phyloP scores from a whole-genome alignment of 805 yeast species.

The Pichia insulana region DNA sequence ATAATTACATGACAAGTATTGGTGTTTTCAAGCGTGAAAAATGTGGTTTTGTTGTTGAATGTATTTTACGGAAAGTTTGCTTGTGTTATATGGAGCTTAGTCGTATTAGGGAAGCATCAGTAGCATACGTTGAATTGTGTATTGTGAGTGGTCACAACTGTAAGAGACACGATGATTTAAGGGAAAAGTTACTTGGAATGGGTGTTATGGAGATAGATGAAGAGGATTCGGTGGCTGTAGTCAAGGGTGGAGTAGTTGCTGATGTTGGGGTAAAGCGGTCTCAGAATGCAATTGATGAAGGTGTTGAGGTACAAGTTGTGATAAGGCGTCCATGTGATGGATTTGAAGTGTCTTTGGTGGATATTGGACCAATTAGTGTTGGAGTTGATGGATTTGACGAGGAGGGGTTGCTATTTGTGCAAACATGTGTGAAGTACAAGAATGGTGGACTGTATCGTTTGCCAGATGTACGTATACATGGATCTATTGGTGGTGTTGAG shows the following conservation, averaged over 20 bases:
- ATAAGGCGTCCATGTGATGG: slow-evolving; percentile 23
- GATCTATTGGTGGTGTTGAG: slow-evolving; percentile 8
- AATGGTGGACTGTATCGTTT: slow-evolving; percentile 21
- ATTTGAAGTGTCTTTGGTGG: background rate
- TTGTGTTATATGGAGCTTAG: slow-evolving; percentile 29
- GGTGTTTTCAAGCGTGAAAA: slow-evolving; percentile 31
- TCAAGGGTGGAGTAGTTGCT: slow-evolving; percentile 3
- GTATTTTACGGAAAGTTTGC: slow-evolving; percentile 30
- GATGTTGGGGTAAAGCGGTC: slow-evolving; percentile 6
- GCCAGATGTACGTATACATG: slow-evolving; percentile 13
- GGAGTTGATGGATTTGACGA: slow-evolving; percentile 14
- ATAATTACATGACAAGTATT: slow-evolving; percentile 32
- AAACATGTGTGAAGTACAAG: slow-evolving; percentile 16
- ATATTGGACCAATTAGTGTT: slow-evolving; percentile 16
- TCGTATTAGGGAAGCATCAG: slow-evolving; percentile 26
- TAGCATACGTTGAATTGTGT: slow-evolving; percentile 28
- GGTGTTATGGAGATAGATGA: background rate
- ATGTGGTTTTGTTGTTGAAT: slow-evolving; percentile 32
- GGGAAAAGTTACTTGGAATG: slow-evolving; percentile 3
- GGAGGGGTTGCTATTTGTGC: slow-evolving; percentile 10
- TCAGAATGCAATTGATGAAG: slow-evolving; percentile 7
- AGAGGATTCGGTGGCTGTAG: background rate
- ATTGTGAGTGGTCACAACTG: background rate
- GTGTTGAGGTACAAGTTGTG: slow-evolving; percentile 25
- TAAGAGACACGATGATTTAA: background rate